These are phyloP conservation scores for Daldinia eschscholtzii DNA, from an alignment of 2,329 filamentous ascomycete species.

Conservation along the genomic window DNA sequence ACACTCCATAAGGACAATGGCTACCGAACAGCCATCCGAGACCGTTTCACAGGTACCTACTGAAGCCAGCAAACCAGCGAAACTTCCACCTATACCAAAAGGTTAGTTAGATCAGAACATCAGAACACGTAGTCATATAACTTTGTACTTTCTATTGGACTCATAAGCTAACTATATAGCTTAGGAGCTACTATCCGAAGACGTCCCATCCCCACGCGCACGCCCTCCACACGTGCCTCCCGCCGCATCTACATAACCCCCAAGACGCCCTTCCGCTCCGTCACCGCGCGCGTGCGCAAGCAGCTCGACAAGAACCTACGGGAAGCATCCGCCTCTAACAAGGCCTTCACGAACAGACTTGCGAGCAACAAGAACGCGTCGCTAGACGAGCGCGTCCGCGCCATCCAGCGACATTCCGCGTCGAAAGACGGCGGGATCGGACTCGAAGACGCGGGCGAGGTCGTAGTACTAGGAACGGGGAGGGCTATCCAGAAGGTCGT, in stretches of 20 bases:
- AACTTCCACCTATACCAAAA: constrained; percentile 51
- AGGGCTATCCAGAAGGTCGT: constrained; percentile 74
- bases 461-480: constrained; percentile 74
- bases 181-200: constrained; percentile 64
- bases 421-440: constrained; percentile 49
- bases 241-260: constrained; percentile 73
- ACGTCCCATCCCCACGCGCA: constrained; percentile 60
- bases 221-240: constrained; percentile 54
- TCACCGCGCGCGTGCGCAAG: constrained; percentile 73
- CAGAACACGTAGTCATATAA: no score
- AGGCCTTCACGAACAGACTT: constrained; percentile 52
- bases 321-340: constrained; percentile 49
- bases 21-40: constrained; percentile 24
- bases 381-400: constrained; percentile 61
- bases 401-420: constrained; percentile 51
- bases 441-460: constrained; percentile 58
- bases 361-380: constrained; percentile 62
- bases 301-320: constrained; percentile 68
- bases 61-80: constrained; percentile 33
- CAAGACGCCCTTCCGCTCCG: constrained; percentile 75
- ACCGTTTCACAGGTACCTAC: constrained; percentile 41
- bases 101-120: constrained; percentile 36
- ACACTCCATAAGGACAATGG: constrained; percentile 12
- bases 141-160: not conserved
- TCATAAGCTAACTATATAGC: constrained; percentile 35